Evolutionary conservation across 148 eudicot genomes (phyloP).

Genomic region (Drosera capensis): DNA sequence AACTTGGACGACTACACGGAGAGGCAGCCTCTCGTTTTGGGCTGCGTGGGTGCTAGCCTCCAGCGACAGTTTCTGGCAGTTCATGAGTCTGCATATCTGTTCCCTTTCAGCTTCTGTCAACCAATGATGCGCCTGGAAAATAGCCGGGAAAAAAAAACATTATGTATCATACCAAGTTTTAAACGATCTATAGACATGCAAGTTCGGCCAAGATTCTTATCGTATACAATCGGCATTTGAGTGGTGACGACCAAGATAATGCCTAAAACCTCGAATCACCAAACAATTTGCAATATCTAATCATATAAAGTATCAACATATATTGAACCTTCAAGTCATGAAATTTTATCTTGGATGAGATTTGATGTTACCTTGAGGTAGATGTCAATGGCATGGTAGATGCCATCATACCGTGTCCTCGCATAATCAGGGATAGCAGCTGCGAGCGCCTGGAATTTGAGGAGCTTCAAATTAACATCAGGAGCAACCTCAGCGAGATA

Average conservation of each 20-base stretch:
- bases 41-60: slow-evolving; percentile 79
- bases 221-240: no score
- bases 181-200: no score
- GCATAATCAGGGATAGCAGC: slow-evolving; percentile 57
- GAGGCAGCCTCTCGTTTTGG: slow-evolving; percentile 63
- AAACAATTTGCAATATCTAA: no score
- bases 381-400: slow-evolving; percentile 65
- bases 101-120: slow-evolving; percentile 56
- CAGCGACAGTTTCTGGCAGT: slow-evolving; percentile 60
- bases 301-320: no score
- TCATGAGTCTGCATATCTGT: slow-evolving; percentile 61
- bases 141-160: not conserved
- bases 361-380: slow-evolving; percentile 44
- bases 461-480: slow-evolving; percentile 48
- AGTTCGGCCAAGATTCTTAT: no score
- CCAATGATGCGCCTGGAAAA: slow-evolving; percentile 68
- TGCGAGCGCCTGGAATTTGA: slow-evolving; percentile 56
- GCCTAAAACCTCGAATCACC: no score
- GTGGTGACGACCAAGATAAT: no score
- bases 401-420: slow-evolving; percentile 52
- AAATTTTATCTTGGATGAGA: no score
- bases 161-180: not conserved
- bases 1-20: slow-evolving; percentile 61
- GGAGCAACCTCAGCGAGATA: slow-evolving; percentile 71
- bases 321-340: no score